Evolutionary conservation across 1,139 yeast genomes (phyloP), one percentile per base, ranked within the genome.

Genomic region (Lodderomyces beijingensis): DNA sequence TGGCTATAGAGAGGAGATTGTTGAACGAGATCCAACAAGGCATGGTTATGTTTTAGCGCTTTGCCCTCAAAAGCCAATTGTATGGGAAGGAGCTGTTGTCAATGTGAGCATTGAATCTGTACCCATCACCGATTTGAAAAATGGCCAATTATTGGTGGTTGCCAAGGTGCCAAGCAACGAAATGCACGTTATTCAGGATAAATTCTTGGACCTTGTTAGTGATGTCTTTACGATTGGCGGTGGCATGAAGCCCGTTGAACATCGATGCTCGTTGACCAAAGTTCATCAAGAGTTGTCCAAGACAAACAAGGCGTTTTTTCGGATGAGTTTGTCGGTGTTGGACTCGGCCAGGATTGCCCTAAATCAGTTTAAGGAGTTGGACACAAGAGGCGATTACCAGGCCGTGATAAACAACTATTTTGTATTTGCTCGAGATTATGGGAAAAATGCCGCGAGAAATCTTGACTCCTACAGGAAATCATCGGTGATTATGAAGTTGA

Each of bases 1-100:
- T 7, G 17, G 11, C 3, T 49, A 44, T 3, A 45, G 44, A 32
- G 36, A 39, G 21, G 46, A 46, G 7, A 39, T 42, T 27, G 36
- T 38, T 30, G 47, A 45, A 20, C n/a, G n/a, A n/a, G 47, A 56
- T 27, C 46, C 57, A 0, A 58, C 58, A 19, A 70, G 64, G 14
- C 55, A 62, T 34, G 79, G 86, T 0, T 87, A 87, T 45, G 72
- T 88, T 11, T 50, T 89, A 22, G 81, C 89, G 0, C 60, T 88
- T 15, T 79, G 86, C 47, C 91, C 95, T 2, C 74, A 81, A 10
- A 86, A 85, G 47, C 94, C 96, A 0, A 73, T 89, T 51, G 77
- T 85, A 18, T 89, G 97, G 97, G 91, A 85, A 43, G 97, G 97
- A 2, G 70, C 74, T 16, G 79, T 83, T 40, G 73, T 81, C 22